A percentile compares a stretch with the other conserved stretches of the same genome.
These are phyloP conservation scores for Chaetomium tenue DNA, from an alignment of 495 filamentous ascomycete species.

Conservation along the genomic window DNA sequence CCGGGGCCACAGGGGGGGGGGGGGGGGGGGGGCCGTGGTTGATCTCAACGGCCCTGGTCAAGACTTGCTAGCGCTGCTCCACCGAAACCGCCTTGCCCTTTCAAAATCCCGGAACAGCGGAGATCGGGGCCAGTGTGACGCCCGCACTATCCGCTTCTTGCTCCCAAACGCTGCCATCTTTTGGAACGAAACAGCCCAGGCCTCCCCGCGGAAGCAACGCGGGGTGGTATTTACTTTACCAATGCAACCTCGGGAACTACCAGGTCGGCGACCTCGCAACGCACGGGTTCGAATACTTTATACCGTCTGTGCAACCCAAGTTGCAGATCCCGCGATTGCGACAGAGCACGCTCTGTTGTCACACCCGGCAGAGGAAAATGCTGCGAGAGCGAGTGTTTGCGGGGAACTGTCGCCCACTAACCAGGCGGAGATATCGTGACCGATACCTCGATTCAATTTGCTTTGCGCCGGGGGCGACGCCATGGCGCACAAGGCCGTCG, in stretches of 20 bases:
- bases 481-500: not conserved
- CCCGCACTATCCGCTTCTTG: not conserved
- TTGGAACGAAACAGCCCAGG: not conserved
- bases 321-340: conserved; percentile 15
- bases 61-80: not conserved
- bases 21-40: not conserved
- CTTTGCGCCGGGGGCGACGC: not conserved
- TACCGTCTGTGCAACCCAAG: conserved; percentile 18
- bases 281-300: conserved; percentile 1
- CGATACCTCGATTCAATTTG: not conserved
- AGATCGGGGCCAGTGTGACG: not conserved
- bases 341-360: not conserved
- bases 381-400: not conserved
- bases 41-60: conserved; percentile 8
- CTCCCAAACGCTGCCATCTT: not conserved
- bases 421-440: too few relatives aligned
- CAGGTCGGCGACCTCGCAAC: conserved; percentile 24
- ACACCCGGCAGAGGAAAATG: conserved; percentile 1
- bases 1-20: not conserved
- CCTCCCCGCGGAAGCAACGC: conserved; percentile 7
- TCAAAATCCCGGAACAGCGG: not conserved
- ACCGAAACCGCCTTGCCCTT: conserved; percentile 4
- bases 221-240: conserved; percentile 10
- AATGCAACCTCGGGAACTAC: conserved; percentile 16
- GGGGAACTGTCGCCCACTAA: not conserved